Base-by-base conservation (phyloP, 192 early-diverging fungal species). In the Nowakowskiella sp. region DNA sequence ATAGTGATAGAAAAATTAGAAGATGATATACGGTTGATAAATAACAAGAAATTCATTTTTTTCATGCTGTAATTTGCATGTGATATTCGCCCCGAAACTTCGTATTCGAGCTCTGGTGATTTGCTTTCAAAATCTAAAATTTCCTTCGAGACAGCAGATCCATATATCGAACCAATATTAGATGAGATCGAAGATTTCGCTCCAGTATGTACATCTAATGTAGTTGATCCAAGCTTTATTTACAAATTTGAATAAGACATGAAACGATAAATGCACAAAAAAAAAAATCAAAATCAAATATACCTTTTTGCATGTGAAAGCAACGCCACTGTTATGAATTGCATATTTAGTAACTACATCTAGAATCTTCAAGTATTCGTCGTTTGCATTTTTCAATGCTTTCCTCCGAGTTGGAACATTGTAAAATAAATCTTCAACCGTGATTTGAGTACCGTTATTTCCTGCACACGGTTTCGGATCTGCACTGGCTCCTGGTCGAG, bases 401-500 rank as follows among this genome's bases (percentile, higher is more conserved):
- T 82, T 87, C 42, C 77, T 73, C 21, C 96, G 83, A 5, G 83
- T 89, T 23, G 85, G 80, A 2, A 91, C 80, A 62, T 95, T 99
- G 68, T 87, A 97, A 62, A 99, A 99, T 48, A 99, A 59, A 56
- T 97, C 92, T 62, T 99, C 93, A 9, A 83, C 92, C 32, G 84
- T 85, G 28, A 99, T 92, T 43, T 86, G 85, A 1, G 93, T 99
- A 27, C 95, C 95, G 47, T 81, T 84, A 60, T 97, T 99, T 7
- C 92, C 96, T 7, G 94, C 94, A 60, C 88, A 91, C 2, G 94
- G 87, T 53, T 89, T 91, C 45, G 94, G 91, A 9, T 90, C 90
- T 25, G 81, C 63, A 42, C 55, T 72, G 21, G 67, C 74, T 1
- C 91, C 92, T 0, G 85, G 81, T 50, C 80, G 86, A 6, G 77